Conservation (phyloP, 2,329 filamentous ascomycete genomes). For the Exophiala alcalophila region DNA sequence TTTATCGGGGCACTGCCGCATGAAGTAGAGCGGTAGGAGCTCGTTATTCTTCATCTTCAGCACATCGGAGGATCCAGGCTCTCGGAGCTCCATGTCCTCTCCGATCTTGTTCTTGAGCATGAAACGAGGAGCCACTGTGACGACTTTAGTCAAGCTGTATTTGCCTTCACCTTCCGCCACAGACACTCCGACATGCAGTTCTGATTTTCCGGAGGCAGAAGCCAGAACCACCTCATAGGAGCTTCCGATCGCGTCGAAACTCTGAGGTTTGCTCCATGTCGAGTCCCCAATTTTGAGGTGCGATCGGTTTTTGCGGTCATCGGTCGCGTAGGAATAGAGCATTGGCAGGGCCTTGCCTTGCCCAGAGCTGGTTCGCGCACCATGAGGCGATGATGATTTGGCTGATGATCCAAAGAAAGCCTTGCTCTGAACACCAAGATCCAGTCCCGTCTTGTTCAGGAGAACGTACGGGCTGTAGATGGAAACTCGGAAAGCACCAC, state of each 20-base stretch:
- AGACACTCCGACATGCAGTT: constrained; percentile 88
- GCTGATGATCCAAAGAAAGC: constrained; percentile 79
- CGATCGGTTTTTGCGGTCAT: constrained; percentile 88
- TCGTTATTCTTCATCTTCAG: constrained; percentile 74
- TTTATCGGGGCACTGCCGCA: constrained; percentile 78
- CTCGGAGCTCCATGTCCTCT: constrained; percentile 84
- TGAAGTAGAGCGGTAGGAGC: constrained; percentile 81
- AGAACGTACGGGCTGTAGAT: constrained; percentile 94
- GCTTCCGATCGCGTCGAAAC: constrained; percentile 95
- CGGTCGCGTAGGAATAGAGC: constrained; percentile 90
- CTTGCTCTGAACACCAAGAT: constrained; percentile 84
- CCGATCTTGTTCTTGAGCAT: constrained; percentile 89
- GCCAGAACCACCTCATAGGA: constrained; percentile 82
- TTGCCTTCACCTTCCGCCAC: constrained; percentile 91
- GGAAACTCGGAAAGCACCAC: constrained; percentile 92
- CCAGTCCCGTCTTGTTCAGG: constrained; percentile 89
- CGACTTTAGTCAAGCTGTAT: constrained; percentile 94
- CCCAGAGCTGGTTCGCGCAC: constrained; percentile 54
- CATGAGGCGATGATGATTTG: constrained; percentile 78
- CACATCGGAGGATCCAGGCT: constrained; percentile 85
- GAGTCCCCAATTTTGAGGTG: constrained; percentile 85
- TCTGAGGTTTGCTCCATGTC: constrained; percentile 94
- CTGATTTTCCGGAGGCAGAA: constrained; percentile 65
- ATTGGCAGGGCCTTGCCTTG: constrained; percentile 72
- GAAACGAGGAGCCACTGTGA: constrained; percentile 88